Percentiles rank a stretch among this genome's conserved stretches.
These are phyloP conservation scores for Boletus coccyginus DNA, from an alignment of 768 basidiomycete species.

Conservation along the genomic window DNA sequence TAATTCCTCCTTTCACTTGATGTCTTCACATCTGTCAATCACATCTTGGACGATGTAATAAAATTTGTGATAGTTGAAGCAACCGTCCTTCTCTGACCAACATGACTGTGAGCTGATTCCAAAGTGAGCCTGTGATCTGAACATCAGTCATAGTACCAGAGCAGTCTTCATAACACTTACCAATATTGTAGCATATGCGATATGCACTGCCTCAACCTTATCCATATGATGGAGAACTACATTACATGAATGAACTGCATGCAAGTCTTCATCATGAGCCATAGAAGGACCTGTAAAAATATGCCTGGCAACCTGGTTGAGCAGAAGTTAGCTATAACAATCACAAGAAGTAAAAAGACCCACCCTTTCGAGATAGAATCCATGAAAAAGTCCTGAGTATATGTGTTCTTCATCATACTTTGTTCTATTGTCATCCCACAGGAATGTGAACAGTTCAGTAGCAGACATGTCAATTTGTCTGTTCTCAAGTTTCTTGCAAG, in stretches of 20 bases:
- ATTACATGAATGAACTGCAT: no score
- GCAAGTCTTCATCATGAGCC: no score
- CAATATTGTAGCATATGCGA: background rate
- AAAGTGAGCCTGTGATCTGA: background rate
- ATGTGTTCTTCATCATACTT: background rate
- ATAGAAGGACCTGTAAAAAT: no score
- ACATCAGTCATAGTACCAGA: background rate
- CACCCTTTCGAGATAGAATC: background rate
- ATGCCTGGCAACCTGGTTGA: no score
- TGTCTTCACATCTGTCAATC: background rate
- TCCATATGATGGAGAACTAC: no score
- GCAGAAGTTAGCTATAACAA: no score
- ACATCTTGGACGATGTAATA: background rate
- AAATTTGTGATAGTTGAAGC: constrained; percentile 4
- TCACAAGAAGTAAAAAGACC: background rate
- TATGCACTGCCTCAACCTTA: no score
- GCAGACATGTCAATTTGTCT: no score
- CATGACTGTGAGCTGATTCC: constrained; percentile 1
- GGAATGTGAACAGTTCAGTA: no score
- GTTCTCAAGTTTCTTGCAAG: no score
- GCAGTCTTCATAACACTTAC: background rate
- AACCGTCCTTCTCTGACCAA: constrained; percentile 6
- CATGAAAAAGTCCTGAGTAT: background rate
- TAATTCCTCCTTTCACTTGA: background rate
- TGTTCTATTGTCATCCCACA: no score